phyloP scores from a whole-genome alignment of 352 stramenopile species.

The Phytophthora rubi region DNA sequence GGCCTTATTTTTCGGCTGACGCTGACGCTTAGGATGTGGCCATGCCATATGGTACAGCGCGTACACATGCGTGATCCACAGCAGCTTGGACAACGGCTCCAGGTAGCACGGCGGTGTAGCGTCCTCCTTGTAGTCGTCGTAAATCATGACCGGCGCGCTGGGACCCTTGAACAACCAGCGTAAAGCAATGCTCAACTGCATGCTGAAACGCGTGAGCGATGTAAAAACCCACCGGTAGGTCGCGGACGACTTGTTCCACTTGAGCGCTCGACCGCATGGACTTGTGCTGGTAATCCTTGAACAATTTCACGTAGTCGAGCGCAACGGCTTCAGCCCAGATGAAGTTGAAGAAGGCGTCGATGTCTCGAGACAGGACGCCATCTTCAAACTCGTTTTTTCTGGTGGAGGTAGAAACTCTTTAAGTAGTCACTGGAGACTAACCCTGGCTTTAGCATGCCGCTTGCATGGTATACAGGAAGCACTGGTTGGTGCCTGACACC shows the following conservation, averaged over 20 bases:
- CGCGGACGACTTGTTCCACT: neutral
- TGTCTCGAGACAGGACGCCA: neutral
- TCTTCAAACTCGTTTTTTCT: neutral
- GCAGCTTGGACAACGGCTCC: no score
- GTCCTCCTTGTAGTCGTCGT: neutral
- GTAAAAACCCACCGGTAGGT: neutral
- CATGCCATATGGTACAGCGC: no score
- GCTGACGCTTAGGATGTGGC: no score
- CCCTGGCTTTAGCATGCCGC: neutral
- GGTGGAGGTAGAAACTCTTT: neutral
- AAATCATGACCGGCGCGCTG: neutral
- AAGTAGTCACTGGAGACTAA: neutral
- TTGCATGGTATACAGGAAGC: neutral
- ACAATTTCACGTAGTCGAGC: slow-evolving; percentile 5
- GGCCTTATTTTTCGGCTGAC: no score
- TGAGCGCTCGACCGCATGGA: neutral
- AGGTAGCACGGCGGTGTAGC: no score
- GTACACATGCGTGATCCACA: no score
- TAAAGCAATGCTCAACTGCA: slow-evolving; percentile 2
- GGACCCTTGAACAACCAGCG: neutral
- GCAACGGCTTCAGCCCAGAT: neutral
- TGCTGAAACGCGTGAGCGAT: slow-evolving; percentile 5
- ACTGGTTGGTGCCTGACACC: neutral
- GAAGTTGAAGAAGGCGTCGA: slow-evolving; percentile 17
- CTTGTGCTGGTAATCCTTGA: neutral